These are phyloP conservation scores for Diaporthe destruens DNA, from an alignment of 2,329 filamentous ascomycete genomes.

Conservation along the genomic window DNA sequence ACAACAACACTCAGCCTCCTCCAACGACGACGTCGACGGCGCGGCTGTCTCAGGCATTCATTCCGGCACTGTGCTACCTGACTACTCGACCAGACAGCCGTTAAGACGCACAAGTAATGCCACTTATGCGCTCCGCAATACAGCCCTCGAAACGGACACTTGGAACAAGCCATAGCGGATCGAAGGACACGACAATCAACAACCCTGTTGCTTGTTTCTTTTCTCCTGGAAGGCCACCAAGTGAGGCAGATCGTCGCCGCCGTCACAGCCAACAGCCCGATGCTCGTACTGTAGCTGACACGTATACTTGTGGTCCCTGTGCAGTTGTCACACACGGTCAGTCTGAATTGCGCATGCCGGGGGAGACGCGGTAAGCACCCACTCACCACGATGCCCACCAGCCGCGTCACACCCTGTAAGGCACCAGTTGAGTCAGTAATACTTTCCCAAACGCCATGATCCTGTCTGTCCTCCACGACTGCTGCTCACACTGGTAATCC, in stretches of 20 bases:
- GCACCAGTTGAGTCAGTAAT: slow-evolving; percentile 1
- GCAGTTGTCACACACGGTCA: neutral
- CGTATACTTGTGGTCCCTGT: slow-evolving; percentile 54
- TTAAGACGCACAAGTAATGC: slow-evolving; percentile 4
- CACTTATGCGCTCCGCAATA: neutral
- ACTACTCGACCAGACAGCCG: no score
- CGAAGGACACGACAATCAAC: neutral
- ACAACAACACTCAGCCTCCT: slow-evolving; percentile 5
- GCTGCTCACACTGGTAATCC: slow-evolving; percentile 51
- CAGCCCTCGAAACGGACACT: neutral
- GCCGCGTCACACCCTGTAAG: slow-evolving; percentile 47
- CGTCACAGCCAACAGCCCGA: slow-evolving; percentile 50
- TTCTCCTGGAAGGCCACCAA: no score
- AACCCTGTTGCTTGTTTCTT: slow-evolving; percentile 5
- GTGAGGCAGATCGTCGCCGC: slow-evolving; percentile 44
- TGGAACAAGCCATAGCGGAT: neutral
- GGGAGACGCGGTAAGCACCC: no score
- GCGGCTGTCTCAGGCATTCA: neutral
- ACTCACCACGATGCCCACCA: slow-evolving; percentile 54
- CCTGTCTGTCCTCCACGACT: neutral
- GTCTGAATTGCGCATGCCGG: neutral
- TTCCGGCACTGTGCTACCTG: neutral
- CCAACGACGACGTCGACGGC: neutral
- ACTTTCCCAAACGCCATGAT: neutral
- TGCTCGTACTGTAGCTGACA: slow-evolving; percentile 53